Base-by-base conservation (phyloP, 176 grass and related monocot species). In the Typha latifolia region DNA sequence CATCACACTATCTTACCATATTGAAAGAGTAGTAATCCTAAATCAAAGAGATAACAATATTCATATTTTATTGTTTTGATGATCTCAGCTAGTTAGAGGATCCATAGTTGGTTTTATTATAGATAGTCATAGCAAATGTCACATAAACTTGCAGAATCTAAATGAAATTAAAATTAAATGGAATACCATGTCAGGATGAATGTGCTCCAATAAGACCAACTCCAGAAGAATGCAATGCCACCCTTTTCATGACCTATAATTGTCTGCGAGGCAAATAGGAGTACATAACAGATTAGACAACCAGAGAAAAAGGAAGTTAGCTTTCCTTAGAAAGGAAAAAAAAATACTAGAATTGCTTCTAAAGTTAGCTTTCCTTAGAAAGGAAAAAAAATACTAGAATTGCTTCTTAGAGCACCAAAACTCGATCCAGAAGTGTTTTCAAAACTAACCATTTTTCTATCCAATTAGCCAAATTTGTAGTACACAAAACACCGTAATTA, bases 151-250 rank as follows among this genome's bases (percentile, higher is more conserved):
- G 53, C 16, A 18, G 3, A 29, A 72, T 62, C 59, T 18, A 32
- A 56, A 50, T 67, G 52, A 70, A 81, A 64, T 62, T 79, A 26
- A 69, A 20, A 80, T 16, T 64, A 62, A 27, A 3, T 0, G 49
- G 16, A 22, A 43, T 90, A 99, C 94, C 94, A 99, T 81, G 94
- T 99, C 71, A 99, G 82, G 76, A 99, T 82, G 82, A 99, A 99
- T 73, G 94, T 99, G 67, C 94, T 99, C 94, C 94, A 99, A 82
- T 99, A 99, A 13, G 94, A 99, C 83, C 89, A 93, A 62, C 94
- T 90, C 94, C 94, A 99, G 70, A 99, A 99, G 74, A 99, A 93
- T 31, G 87, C 89, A 73, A 99, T 90, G 68, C 81, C 94, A 68
- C 83, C 84, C 69, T 90, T 93, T 10, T 89, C 83, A 70, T 63